Conservation (phyloP, 2,329 filamentous ascomycete genomes). For the Harringtonia aguacate region DNA sequence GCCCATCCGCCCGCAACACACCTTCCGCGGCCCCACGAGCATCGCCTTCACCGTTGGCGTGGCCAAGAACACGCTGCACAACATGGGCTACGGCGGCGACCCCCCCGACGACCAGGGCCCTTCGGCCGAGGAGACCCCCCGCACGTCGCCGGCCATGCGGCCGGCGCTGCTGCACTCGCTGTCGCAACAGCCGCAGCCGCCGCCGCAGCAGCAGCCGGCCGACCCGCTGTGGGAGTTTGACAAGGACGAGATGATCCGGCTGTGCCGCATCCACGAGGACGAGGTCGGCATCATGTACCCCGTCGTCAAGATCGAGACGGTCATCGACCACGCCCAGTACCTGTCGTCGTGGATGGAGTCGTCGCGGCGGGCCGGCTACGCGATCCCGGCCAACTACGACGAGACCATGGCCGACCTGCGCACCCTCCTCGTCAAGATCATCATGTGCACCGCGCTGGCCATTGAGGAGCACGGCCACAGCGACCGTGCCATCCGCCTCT, state of each 20-base stretch:
- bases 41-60: conserved; percentile 77
- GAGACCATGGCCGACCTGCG: conserved; percentile 31
- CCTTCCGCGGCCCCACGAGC: conserved; percentile 69
- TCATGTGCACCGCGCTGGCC: conserved; percentile 67
- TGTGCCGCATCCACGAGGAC: conserved; percentile 75
- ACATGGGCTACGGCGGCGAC: conserved; percentile 70
- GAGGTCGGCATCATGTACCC: conserved; percentile 92
- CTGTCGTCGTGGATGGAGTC: conserved; percentile 53
- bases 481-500: conserved; percentile 60
- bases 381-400: conserved; percentile 21
- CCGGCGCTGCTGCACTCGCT: no score
- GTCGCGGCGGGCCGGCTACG: conserved; percentile 18
- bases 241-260: conserved; percentile 67
- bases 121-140: conserved; percentile 21
- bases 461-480: conserved; percentile 74
- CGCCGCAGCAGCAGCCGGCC: conserved; percentile 22
- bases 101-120: conserved; percentile 47
- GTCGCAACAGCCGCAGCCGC: conserved; percentile 24
- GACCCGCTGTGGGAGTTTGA: conserved; percentile 75
- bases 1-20: conserved; percentile 42
- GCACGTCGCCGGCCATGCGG: conserved; percentile 20
- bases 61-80: conserved; percentile 75
- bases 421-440: conserved; percentile 62
- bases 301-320: conserved; percentile 60
- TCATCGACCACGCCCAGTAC: conserved; percentile 59